These are phyloP conservation scores for Papiliotrema nemorosa DNA, from an alignment of 1,284 basidiomycete species.

Conservation along the genomic window DNA sequence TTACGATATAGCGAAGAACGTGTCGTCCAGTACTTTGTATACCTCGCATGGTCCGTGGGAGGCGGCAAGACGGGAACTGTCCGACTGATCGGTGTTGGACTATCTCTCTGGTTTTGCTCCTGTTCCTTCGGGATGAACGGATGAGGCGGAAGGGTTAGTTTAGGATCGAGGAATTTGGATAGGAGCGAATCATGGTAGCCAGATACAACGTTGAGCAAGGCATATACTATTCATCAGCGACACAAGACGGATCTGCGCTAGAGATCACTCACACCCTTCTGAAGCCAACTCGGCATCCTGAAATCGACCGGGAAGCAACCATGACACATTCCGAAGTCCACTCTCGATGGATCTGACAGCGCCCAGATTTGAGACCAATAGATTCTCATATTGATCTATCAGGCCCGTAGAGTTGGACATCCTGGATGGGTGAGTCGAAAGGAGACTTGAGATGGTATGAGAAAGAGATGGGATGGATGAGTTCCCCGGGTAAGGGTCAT, in stretches of 20 bases:
- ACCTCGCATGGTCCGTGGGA: slow-evolving; percentile 51
- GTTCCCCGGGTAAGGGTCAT: no score
- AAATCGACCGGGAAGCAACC: slow-evolving; percentile 92
- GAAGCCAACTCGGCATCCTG: slow-evolving; percentile 92
- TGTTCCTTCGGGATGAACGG: slow-evolving; percentile 52
- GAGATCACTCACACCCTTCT: slow-evolving; percentile 70
- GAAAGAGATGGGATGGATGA: no score
- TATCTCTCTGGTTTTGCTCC: background rate
- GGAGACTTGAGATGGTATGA: background rate
- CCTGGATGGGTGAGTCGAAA: background rate
- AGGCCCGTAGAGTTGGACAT: slow-evolving; percentile 6
- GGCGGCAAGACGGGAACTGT: slow-evolving; percentile 34
- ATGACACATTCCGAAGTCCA: slow-evolving; percentile 80
- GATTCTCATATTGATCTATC: slow-evolving; percentile 64
- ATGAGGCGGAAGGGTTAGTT: slow-evolving; percentile 61
- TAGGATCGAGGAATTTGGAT: slow-evolving; percentile 59
- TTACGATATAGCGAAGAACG: slow-evolving; percentile 66
- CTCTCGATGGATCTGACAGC: slow-evolving; percentile 84
- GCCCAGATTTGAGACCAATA: slow-evolving; percentile 75
- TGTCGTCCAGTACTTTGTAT: slow-evolving; percentile 76
- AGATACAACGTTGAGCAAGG: slow-evolving; percentile 42
- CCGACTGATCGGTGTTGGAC: slow-evolving; percentile 5
- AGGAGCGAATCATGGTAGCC: slow-evolving; percentile 79
- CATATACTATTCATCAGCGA: slow-evolving; percentile 36
- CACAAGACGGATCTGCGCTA: slow-evolving; percentile 1